Percentiles rank a stretch among this genome's conserved stretches.
These are phyloP conservation scores for Laetiporus sulphureus DNA, from an alignment of 1,284 basidiomycete genomes.

Conservation along the genomic window DNA sequence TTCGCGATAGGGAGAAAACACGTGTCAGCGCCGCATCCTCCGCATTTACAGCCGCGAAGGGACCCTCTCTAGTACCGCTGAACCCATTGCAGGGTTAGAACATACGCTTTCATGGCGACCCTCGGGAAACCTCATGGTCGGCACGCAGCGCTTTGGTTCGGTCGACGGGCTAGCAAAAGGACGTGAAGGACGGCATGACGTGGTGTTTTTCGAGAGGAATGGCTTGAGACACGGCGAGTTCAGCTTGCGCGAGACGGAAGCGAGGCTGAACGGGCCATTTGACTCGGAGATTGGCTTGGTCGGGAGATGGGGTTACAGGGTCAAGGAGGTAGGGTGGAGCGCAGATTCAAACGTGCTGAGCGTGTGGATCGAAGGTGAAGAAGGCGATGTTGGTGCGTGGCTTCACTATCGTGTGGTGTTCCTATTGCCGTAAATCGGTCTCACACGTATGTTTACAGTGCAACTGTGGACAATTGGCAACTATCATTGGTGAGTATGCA, in stretches of 20 bases:
- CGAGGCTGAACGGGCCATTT: too few species aligned
- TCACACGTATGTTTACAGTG: conserved; percentile 38
- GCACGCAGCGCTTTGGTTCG: conserved; percentile 70
- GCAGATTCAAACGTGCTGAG: conserved; percentile 83
- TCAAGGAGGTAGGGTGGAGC: conserved; percentile 84
- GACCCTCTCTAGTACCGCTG: conserved; percentile 78
- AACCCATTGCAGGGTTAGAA: conserved; percentile 79
- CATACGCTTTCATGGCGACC: conserved; percentile 84
- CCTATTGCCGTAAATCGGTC: background rate
- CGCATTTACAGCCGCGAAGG: conserved; percentile 82
- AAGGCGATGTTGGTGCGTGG: conserved; percentile 56
- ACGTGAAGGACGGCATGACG: conserved; percentile 68
- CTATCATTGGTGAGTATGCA: conserved; percentile 75
- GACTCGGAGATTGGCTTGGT: background rate
- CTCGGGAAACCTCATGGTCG: conserved; percentile 80
- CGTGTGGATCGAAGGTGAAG: conserved; percentile 74
- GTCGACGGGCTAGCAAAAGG: conserved; percentile 61
- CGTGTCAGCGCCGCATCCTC: conserved; percentile 44
- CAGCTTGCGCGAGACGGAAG: conserved; percentile 44
- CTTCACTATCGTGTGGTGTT: background rate
- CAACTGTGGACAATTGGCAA: conserved; percentile 96
- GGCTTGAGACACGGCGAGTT: conserved; percentile 92
- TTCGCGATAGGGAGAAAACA: conserved; percentile 2
- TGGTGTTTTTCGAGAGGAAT: conserved; percentile 95
- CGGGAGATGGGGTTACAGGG: conserved; percentile 53